Conservation (phyloP, 345 rosid species). For the Lenwebbia sp. region DNA sequence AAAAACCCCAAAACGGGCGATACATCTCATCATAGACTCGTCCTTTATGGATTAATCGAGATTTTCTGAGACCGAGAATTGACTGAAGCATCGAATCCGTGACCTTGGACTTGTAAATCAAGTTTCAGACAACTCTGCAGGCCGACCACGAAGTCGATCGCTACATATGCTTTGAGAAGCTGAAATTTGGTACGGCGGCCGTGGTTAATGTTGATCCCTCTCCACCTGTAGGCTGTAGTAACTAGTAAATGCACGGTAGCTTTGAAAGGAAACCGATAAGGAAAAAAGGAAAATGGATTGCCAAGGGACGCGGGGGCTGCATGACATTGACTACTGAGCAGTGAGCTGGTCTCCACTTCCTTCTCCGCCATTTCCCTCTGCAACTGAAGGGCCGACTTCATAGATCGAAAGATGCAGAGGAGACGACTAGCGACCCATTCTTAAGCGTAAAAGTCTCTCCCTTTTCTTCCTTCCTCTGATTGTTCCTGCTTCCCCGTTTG, state of each 20-base stretch:
- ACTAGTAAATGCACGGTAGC: neutral
- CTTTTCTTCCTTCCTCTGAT: neutral
- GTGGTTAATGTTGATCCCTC: neutral
- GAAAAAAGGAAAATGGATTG: neutral
- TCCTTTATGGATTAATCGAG: too few relatives aligned
- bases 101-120: neutral
- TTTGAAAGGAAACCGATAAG: neutral
- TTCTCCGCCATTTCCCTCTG: neutral
- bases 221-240: neutral
- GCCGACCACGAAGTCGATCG: neutral
- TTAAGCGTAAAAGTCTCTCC: neutral
- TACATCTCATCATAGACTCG: too few relatives aligned
- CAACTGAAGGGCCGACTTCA: neutral
- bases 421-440: neutral
- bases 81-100: too few relatives aligned
- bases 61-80: too few relatives aligned
- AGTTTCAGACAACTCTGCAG: neutral
- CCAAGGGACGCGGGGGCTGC: neutral
- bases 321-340: neutral
- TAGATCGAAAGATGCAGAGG: neutral
- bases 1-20: accelerated
- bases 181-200: neutral
- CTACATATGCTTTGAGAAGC: neutral
- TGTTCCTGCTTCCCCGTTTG: neutral
- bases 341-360: neutral